phyloP scores from a whole-genome alignment of 768 basidiomycete species.

The Amylocystis lapponica region DNA sequence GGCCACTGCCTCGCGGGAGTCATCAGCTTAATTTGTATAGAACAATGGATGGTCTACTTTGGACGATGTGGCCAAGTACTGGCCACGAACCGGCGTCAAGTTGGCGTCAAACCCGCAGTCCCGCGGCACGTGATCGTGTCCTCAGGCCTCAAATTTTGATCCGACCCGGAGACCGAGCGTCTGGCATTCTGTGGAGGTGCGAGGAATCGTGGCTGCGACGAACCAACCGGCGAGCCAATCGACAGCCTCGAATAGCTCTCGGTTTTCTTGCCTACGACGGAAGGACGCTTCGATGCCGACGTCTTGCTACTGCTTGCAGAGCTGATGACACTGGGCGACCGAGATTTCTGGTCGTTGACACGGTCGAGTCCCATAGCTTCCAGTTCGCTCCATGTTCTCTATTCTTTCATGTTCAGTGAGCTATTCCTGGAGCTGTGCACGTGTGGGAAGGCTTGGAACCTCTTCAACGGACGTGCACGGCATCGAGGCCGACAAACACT shows the following conservation, averaged over 20 bases:
- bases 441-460: slow-evolving; percentile 61
- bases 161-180: slow-evolving; percentile 45
- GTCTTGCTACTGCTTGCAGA: slow-evolving; percentile 56
- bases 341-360: slow-evolving; percentile 52
- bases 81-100: too few relatives aligned
- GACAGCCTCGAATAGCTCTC: slow-evolving; percentile 37
- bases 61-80: too few relatives aligned
- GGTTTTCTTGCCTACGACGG: too few relatives aligned
- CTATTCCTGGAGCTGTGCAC: slow-evolving; percentile 65
- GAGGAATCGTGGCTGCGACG: too few relatives aligned
- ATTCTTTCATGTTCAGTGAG: slow-evolving; percentile 75
- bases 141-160: too few relatives aligned
- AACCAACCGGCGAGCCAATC: slow-evolving; percentile 29
- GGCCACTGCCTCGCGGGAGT: too few relatives aligned
- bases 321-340: slow-evolving; percentile 60
- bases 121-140: too few relatives aligned
- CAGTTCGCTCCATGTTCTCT: slow-evolving; percentile 80
- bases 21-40: too few relatives aligned
- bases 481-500: slow-evolving; percentile 68
- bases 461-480: slow-evolving; percentile 51
- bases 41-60: too few relatives aligned
- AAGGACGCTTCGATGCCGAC: slow-evolving; percentile 33
- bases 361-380: slow-evolving; percentile 76
- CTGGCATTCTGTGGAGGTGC: slow-evolving; percentile 41
- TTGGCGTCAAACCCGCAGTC: too few relatives aligned